phyloP scores from a whole-genome alignment of 148 eudicot genomes.

The Diospyros kaki region DNA sequence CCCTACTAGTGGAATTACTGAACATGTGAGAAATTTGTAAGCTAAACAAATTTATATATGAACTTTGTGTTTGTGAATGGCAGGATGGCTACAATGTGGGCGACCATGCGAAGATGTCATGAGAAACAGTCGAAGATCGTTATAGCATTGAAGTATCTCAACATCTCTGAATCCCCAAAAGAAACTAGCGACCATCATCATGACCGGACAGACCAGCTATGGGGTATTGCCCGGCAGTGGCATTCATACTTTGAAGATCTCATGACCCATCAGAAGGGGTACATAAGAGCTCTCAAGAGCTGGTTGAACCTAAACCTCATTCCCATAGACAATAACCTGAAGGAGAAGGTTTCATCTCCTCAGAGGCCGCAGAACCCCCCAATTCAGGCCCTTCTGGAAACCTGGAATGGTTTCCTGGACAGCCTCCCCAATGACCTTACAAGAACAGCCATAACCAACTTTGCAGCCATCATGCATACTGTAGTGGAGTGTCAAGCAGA shows the following conservation, averaged over 20 bases:
- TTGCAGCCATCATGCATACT: conserved; percentile 55
- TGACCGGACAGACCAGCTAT: conserved; percentile 61
- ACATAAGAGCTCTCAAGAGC: conserved; percentile 56
- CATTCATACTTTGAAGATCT: conserved; percentile 53
- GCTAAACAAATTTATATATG: not conserved
- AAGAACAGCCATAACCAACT: conserved; percentile 54
- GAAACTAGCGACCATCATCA: conserved; percentile 81
- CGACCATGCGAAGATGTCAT: conserved; percentile 56
- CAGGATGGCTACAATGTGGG: conserved; percentile 98
- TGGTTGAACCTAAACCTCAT: conserved; percentile 86
- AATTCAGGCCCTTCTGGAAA: conserved; percentile 54
- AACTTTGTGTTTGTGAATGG: not conserved
- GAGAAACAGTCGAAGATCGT: conserved; percentile 54
- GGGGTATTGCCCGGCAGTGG: conserved; percentile 63
- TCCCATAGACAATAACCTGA: conserved; percentile 77
- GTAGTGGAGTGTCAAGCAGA: conserved; percentile 66
- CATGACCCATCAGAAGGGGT: conserved; percentile 65
- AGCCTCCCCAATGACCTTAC: conserved; percentile 77
- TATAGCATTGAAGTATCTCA: conserved; percentile 33
- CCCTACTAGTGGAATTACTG: not conserved
- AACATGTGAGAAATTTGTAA: too few species aligned
- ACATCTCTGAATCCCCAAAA: conserved; percentile 56
- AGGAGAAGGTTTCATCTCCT: conserved; percentile 84
- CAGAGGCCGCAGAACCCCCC: conserved; percentile 65
- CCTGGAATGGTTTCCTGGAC: conserved; percentile 74